Evolutionary conservation across 2,329 filamentous ascomycete genomes (phyloP).

Genomic region (Escovopsis weberi): DNA sequence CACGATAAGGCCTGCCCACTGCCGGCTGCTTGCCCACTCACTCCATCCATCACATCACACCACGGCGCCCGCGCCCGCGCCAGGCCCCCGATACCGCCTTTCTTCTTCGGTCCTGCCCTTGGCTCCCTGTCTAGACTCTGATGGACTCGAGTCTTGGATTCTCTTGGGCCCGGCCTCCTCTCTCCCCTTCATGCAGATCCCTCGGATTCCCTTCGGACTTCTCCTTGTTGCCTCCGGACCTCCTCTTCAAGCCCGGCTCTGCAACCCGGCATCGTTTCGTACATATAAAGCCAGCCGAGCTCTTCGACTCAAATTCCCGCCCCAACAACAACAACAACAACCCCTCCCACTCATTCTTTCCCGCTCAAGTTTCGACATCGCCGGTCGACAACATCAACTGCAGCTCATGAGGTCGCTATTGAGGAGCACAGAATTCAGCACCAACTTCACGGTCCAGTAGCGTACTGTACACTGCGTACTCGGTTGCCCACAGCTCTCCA

Average conservation of each 20-base stretch:
- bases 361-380: no score
- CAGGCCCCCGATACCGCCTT: constrained; percentile 2
- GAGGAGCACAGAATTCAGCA: constrained; percentile 14
- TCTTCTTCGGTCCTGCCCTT: background rate
- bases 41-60: no score
- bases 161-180: constrained; percentile 1
- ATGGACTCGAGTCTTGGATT: background rate
- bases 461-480: background rate
- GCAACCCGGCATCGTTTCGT: background rate
- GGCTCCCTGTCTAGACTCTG: no score
- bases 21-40: background rate
- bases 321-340: no score
- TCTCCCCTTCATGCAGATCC: background rate
- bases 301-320: background rate
- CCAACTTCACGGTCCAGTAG: constrained; percentile 2
- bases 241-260: no score
- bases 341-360: no score
- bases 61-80: background rate
- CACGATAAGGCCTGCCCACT: background rate
- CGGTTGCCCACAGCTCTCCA: no score
- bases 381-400: background rate
- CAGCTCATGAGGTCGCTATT: constrained; percentile 27
- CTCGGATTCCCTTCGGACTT: no score
- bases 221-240: no score
- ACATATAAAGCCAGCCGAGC: background rate